Conservation (phyloP, 1,284 basidiomycete genomes). For the Bjerkandera adusta region DNA sequence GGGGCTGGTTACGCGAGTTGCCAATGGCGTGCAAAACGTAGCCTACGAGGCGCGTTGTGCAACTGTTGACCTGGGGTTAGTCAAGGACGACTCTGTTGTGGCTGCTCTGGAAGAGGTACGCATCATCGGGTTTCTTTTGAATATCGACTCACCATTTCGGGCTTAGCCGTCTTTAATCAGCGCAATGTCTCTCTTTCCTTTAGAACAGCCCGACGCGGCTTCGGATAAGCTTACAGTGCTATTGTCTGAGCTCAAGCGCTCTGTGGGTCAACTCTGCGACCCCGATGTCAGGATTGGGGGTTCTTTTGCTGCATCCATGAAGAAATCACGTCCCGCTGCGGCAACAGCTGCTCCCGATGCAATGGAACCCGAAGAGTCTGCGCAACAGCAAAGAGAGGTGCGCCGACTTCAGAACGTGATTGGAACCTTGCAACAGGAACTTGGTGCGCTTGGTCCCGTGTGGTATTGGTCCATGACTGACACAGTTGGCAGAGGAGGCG, state of each 20-base stretch:
- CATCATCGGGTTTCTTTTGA: background rate
- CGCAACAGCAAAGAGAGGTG: too few relatives aligned
- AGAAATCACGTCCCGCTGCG: too few relatives aligned
- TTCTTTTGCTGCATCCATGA: background rate
- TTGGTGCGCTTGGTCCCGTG: constrained; percentile 5
- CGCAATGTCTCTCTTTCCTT: too few relatives aligned
- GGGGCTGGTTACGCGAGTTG: constrained; percentile 63
- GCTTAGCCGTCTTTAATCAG: too few relatives aligned
- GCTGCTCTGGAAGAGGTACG: constrained; percentile 46
- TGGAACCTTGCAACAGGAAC: constrained; percentile 1
- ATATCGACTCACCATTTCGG: too few relatives aligned
- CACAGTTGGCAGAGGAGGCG: constrained; percentile 40
- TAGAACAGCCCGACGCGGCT: too few relatives aligned
- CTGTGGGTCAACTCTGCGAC: too few relatives aligned
- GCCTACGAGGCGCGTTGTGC: constrained; percentile 33
- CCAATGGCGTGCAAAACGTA: constrained; percentile 60
- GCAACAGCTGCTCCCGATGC: background rate
- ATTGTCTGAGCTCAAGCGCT: too few relatives aligned
- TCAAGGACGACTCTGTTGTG: constrained; percentile 16
- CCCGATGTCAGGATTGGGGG: background rate
- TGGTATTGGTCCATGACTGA: background rate
- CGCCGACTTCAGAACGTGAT: constrained; percentile 1
- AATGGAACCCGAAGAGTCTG: background rate
- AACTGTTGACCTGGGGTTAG: constrained; percentile 5
- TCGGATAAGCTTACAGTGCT: too few relatives aligned